Base-by-base conservation (phyloP, 2,329 filamentous ascomycete genomes). In the Leptographium radiaticola region DNA sequence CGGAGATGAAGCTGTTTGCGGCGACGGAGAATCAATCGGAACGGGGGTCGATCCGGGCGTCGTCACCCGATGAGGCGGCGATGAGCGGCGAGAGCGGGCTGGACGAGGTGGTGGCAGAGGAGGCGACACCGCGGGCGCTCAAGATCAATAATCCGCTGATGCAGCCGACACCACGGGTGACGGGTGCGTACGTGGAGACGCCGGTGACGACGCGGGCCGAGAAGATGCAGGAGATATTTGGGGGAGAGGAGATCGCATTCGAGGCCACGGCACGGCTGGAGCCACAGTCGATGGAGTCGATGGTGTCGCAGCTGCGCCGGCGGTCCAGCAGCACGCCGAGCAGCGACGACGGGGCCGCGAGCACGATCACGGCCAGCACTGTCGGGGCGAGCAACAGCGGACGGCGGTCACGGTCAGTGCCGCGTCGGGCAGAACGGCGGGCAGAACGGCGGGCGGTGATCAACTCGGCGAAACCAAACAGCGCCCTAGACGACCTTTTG, bases 131-230 rank as follows among this genome's bases (percentile, higher is more conserved):
- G 6, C 69, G 69, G 46, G 65, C 73, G 3, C 54, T 55, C 15
- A 76, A 69, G 58, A 53, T 58, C 10, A 59, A 59, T 43, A 75
- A 80, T 55, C 71, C 72, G 12, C 55, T 74, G 38, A 68, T 68
- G 34, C 72, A 74, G 64, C 74, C 75, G 8, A 81, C 78, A 4
- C 78, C 78, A 2, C 72, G 66, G 51, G 70, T 80, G 4, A 74
- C 70, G 0, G 78, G 78, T 0, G 78, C 78, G 3, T 81, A 75
- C 56, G 70, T 81, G 11, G 76, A 80, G 53, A 80, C 78, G 2
- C 77, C 78, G 1, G 71, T 70, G 9, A 75, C 75, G 6, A 62
- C 68, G 44, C 73, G 69, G 58, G 63, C 67, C 10, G 69, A 71
- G 47, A 69, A 64, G 43, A 49, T 51, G n/a, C 58, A 61, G 15